These are phyloP conservation scores for Orobanche coerulescens DNA, from an alignment of 257 asterid species.

Conservation along the genomic window DNA sequence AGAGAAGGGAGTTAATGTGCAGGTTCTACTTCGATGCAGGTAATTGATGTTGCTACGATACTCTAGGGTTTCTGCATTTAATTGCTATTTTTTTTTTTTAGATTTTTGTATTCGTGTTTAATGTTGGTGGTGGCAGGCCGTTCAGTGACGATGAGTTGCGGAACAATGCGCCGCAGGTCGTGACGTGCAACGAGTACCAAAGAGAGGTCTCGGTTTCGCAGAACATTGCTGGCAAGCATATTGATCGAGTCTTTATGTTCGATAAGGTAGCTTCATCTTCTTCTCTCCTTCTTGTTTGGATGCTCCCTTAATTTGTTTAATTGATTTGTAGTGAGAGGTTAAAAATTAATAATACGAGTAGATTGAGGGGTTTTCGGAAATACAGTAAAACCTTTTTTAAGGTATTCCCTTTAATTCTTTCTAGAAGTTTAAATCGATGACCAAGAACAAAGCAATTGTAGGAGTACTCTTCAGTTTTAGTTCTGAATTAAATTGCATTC, in stretches of 20 bases:
- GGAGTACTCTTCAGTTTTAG: background rate
- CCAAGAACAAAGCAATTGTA: background rate
- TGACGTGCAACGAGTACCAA: conserved; percentile 56
- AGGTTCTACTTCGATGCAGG: conserved; percentile 88
- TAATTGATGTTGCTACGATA: conserved; percentile 3
- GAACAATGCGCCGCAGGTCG: conserved; percentile 71
- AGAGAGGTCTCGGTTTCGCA: conserved; percentile 67
- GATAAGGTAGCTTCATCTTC: conserved; percentile 42
- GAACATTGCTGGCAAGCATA: conserved; percentile 65
- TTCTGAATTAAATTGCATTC: background rate
- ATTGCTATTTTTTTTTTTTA: background rate
- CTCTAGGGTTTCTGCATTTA: conserved; percentile 1
- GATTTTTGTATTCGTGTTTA: background rate
- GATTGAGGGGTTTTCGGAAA: background rate
- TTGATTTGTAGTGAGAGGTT: background rate
- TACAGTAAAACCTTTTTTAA: background rate
- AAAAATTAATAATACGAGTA: background rate
- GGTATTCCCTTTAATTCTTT: background rate
- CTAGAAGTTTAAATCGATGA: background rate
- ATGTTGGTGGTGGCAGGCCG: conserved; percentile 37
- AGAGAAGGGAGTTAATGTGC: conserved; percentile 74
- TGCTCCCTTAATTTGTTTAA: background rate
- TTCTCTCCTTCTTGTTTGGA: background rate
- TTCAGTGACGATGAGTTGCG: conserved; percentile 67
- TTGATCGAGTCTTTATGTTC: conserved; percentile 62